A percentile compares a stretch with the other conserved stretches of the same genome.
These are phyloP conservation scores for Jacaranda mimosifolia DNA, from an alignment of 257 asterid genomes.

Conservation along the genomic window DNA sequence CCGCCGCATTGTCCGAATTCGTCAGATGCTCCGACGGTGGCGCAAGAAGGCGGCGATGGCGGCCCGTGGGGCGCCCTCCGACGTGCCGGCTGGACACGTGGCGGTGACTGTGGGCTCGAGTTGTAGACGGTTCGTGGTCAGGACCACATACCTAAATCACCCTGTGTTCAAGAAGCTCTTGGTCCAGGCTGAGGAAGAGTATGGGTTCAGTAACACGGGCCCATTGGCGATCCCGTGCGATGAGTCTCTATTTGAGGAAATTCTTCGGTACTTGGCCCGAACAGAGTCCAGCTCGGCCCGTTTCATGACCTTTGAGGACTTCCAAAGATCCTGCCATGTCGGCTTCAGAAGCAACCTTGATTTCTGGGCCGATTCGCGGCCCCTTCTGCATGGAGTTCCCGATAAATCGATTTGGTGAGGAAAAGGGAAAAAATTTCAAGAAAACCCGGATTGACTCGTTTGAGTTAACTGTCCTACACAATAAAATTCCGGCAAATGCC, in stretches of 20 bases:
- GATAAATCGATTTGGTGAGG: constrained; percentile 41
- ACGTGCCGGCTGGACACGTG: constrained; percentile 73
- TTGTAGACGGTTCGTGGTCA: constrained; percentile 54
- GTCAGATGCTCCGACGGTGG: constrained; percentile 73
- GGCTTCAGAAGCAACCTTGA: constrained; percentile 54
- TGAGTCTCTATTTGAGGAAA: constrained; percentile 61
- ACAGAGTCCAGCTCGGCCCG: constrained; percentile 52
- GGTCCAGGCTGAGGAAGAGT: constrained; percentile 66
- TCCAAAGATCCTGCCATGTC: constrained; percentile 56
- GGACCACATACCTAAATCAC: constrained; percentile 63
- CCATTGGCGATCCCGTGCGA: constrained; percentile 70
- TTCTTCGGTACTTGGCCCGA: constrained; percentile 57
- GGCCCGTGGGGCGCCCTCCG: constrained; percentile 47
- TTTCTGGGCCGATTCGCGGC: constrained; percentile 66
- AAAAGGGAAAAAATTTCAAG: neutral
- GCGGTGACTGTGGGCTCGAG: constrained; percentile 62
- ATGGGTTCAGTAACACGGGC: constrained; percentile 65
- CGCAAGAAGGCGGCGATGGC: constrained; percentile 58
- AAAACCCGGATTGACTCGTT: constrained; percentile 34
- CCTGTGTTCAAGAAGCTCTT: constrained; percentile 60
- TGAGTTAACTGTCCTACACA: constrained; percentile 21
- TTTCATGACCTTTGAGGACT: constrained; percentile 53
- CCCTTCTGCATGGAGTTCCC: constrained; percentile 61
- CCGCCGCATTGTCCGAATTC: constrained; percentile 63
- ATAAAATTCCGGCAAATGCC: neutral